Base-by-base conservation (phyloP, 805 yeast species). In the Myxozyma nipponensis region DNA sequence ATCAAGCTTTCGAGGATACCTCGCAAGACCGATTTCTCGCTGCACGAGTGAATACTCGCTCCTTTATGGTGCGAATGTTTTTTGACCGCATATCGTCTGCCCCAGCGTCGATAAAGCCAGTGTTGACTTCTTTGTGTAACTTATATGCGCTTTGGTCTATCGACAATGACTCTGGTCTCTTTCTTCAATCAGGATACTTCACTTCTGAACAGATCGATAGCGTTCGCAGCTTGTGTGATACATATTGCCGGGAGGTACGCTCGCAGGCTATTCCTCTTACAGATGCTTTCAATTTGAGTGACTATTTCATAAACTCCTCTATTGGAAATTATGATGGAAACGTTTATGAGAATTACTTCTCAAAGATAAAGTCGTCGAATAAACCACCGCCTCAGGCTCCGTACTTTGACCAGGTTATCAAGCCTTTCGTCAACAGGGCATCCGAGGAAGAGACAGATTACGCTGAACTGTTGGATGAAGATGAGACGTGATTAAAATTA, bases 271-370 rank as follows among this genome's bases (percentile, higher is more conserved):
- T 87, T 66, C 84, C 85, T 1, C 73, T 86, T 61, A 84, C 95
- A 3, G 97, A 89, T 68, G 77, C 95, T 1, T 89, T 89, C 74
- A 80, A 84, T 68, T 76, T 84, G 56, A 80, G 87, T 37, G 96
- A 89, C 69, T 83, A 77, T 65, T 78, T 84, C 71, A 76, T 89
- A 63, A 86, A 88, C 66, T 81, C 96, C 0, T 82, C 93, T 3
- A 77, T 89, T 50, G 97, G 96, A 42, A 76, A 74, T 50, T 83
- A 77, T 68, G 81, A 85, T 61, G 96, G 96, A 51, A 83, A 89
- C 66, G 82, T 86, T 49, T 89, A 88, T 71, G 81, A 82, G 63
- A 81, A 85, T 66, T 88, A 88, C 71, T 83, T 83, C 64, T 69
- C 63, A 23, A 71, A 73, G 49, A 83, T 83, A 52, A 79, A 78